These are phyloP conservation scores for Paramecium pentaurelia DNA, from an alignment of 73 alveolate species.

Conservation along the genomic window DNA sequence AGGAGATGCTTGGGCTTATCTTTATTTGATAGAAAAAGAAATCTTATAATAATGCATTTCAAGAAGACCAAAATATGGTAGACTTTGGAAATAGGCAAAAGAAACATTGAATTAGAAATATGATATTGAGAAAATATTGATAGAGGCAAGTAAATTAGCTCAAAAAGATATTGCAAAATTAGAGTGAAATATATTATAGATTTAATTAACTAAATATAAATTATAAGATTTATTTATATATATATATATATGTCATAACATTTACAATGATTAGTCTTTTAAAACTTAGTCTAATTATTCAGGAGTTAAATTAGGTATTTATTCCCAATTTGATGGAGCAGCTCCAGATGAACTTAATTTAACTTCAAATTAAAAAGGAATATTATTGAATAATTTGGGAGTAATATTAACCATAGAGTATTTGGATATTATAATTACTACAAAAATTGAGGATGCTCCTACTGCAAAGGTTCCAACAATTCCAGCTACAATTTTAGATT, in stretches of 20 bases:
- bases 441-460: not conserved
- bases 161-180: not conserved
- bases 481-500: not conserved
- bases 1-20: slow-evolving; percentile 88
- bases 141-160: not conserved
- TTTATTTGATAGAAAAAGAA: slow-evolving; percentile 50
- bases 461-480: not conserved
- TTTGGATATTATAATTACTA: not conserved
- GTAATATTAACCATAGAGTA: not conserved
- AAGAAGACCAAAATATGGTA: slow-evolving; percentile 21
- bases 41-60: not conserved
- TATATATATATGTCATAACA: not conserved
- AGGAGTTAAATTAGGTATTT: not conserved
- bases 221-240: not conserved
- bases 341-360: not conserved
- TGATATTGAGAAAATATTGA: not conserved
- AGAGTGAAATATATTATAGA: not conserved
- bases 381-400: not conserved
- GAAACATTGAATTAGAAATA: not conserved
- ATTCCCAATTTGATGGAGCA: not conserved
- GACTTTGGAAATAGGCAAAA: slow-evolving; percentile 20
- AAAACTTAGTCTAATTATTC: not conserved
- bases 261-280: not conserved
- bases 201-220: not conserved
- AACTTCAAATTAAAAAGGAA: not conserved